Conservation (phyloP, 23 red algal species). For the Gracilaria domingensis region DNA sequence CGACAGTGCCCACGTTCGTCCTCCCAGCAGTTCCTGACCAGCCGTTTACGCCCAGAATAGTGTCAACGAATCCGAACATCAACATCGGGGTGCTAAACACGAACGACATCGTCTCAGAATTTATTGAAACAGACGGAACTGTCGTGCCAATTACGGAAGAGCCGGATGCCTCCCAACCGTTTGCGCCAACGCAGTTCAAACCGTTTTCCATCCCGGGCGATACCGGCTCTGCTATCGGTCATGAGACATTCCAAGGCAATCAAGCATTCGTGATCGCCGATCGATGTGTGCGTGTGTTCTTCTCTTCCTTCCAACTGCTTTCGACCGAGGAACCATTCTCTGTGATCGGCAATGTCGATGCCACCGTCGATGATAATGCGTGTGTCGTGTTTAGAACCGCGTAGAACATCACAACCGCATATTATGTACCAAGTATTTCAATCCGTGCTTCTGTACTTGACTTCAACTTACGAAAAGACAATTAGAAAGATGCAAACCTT, state of each 20-base stretch:
- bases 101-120: constrained; percentile 32
- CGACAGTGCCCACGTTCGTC: constrained; percentile 1
- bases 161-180: constrained; percentile 5
- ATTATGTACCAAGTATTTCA: constrained; percentile 8
- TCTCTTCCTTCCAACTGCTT: constrained; percentile 49
- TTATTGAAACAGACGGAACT: constrained; percentile 32
- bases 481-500: constrained; percentile 15
- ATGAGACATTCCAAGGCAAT: constrained; percentile 40
- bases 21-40: constrained; percentile 1
- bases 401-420: constrained; percentile 10
- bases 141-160: constrained; percentile 14
- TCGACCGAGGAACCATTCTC: background rate
- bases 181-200: constrained; percentile 57
- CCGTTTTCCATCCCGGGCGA: constrained; percentile 34
- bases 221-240: constrained; percentile 46
- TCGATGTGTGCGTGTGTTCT: constrained; percentile 57
- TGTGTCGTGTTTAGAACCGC: constrained; percentile 46
- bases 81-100: constrained; percentile 23
- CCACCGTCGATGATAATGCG: constrained; percentile 12
- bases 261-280: constrained; percentile 7
- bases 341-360: constrained; percentile 26
- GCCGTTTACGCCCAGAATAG: constrained; percentile 18
- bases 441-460: background rate
- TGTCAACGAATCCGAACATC: constrained; percentile 11
- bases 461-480: background rate